Conservation (phyloP, 2,329 filamentous ascomycete species). For the Cadophora sp. region DNA sequence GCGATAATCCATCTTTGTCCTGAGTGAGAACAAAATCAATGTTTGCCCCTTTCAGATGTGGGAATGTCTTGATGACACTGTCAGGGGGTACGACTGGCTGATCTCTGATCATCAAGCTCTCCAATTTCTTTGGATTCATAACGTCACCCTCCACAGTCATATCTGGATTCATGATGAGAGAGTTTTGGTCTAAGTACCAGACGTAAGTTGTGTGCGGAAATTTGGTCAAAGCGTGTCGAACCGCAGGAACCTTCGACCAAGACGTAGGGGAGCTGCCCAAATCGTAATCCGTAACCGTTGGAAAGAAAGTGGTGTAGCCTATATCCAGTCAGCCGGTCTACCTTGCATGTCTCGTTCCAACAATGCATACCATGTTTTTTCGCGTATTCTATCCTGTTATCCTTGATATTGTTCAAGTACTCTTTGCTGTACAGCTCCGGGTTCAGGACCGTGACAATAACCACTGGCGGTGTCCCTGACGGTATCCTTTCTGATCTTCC, state of each 20-base stretch:
- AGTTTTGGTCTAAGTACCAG: conserved; percentile 86
- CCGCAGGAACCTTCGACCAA: conserved; percentile 82
- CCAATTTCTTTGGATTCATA: conserved; percentile 70
- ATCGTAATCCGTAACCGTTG: conserved; percentile 78
- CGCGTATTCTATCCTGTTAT: conserved; percentile 87
- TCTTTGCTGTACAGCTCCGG: conserved; percentile 64
- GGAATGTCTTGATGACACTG: conserved; percentile 95
- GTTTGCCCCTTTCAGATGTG: conserved; percentile 76
- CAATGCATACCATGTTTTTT: conserved; percentile 75
- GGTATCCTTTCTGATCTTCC: conserved; percentile 46
- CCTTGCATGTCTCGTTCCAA: conserved; percentile 14
- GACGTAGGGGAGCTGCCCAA: conserved; percentile 64
- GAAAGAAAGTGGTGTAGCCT: conserved; percentile 90
- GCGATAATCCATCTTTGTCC: conserved; percentile 79
- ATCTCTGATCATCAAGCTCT: conserved; percentile 83
- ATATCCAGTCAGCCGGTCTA: conserved; percentile 30
- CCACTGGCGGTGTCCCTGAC: conserved; percentile 65
- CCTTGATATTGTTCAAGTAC: conserved; percentile 76
- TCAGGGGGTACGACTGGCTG: conserved; percentile 90
- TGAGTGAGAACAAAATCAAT: conserved; percentile 86
- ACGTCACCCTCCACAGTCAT: conserved; percentile 74
- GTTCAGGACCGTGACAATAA: conserved; percentile 87
- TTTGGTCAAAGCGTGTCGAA: conserved; percentile 86
- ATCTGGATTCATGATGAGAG: conserved; percentile 86
- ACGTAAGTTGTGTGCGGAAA: conserved; percentile 80